Evolutionary conservation across 441 rosid genomes (phyloP), one percentile per base, ranked within the genome.

Genomic region (Euphorbia celastroides): DNA sequence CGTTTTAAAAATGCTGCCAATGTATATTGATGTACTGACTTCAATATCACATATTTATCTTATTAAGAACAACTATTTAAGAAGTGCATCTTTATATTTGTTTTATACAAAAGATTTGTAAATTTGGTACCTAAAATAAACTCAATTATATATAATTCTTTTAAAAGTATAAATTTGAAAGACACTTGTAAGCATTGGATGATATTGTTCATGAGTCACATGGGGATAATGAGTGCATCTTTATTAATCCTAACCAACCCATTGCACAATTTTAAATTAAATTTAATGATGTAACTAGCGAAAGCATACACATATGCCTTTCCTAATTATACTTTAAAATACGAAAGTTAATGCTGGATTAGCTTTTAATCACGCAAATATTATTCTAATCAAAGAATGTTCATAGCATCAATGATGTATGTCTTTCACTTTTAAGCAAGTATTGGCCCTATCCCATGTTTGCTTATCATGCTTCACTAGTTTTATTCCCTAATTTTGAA

Each of bases 361-460:
- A 57, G 67, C 57, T 67, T 54, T 64, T 73, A 65, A 73, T 69
- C 62, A 72, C 30, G 16, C 60, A 57, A 72, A 31, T 62, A 70
- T 50, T 78, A 72, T 62, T 67, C 60, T 62, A 66, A 69, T 55
- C 51, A 78, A 75, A 66, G 70, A 73, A 65, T 73, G 27, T 67
- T 50, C 38, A 46, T 65, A 71, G 48, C 56, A 27, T 74, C 77
- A 74, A 84, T 82, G 69, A 82, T 79, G 7, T 60, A 59, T 81
- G 81, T 76, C 80, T 65, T 25, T 69, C 28, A 28, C 65, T 57
- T 76, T 78, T 69, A 62, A 50, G 59, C 72, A 64, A 17, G 36
- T 70, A 70, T 59, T 62, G 79, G 75, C 66, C 84, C 78, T 61
- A 30, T 27, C 72, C 76, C 80, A 79, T 75, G 85, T 76, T 74